Percentiles rank a stretch among this genome's conserved stretches.
Conservation (phyloP, 345 rosid species). For the Zanthoxylum bungeanum region DNA sequence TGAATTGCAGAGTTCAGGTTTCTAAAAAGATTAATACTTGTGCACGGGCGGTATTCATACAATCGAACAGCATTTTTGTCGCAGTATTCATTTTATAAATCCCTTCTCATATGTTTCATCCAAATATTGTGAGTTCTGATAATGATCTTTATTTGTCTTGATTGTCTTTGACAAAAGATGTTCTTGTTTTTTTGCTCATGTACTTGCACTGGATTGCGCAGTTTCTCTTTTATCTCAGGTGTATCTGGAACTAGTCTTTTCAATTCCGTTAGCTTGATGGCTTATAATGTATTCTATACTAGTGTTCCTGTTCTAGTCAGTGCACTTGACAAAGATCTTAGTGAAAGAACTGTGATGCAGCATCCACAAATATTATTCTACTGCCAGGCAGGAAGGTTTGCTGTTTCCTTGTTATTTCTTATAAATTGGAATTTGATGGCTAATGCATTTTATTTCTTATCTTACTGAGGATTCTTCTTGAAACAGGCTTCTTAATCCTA, state of each 20-base stretch:
- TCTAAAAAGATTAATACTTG: constrained; percentile 85
- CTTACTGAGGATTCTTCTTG: constrained; percentile 12
- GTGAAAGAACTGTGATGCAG: constrained; percentile 88
- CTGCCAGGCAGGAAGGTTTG: constrained; percentile 99
- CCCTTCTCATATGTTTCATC: constrained; percentile 88
- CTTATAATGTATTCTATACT: constrained; percentile 94
- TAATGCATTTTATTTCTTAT: not conserved
- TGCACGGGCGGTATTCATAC: constrained; percentile 96
- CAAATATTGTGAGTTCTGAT: constrained; percentile 85
- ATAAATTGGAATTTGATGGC: constrained; percentile 6
- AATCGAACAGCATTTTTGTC: constrained; percentile 96
- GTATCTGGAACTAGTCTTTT: constrained; percentile 98
- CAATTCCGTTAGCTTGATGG: constrained; percentile 98
- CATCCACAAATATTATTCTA: constrained; percentile 97
- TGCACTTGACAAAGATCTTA: constrained; percentile 95
- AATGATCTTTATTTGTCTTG: constrained; percentile 6
- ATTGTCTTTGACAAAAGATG: constrained; percentile 6
- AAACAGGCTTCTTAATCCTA: constrained; percentile 93
- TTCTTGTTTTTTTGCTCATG: constrained; percentile 1
- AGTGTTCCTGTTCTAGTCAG: constrained; percentile 91
- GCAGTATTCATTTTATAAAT: constrained; percentile 96
- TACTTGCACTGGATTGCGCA: constrained; percentile 49
- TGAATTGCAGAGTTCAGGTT: constrained; percentile 80
- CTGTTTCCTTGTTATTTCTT: not conserved
- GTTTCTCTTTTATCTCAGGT: constrained; percentile 99